A percentile compares a stretch with the other conserved stretches of the same genome.
These are phyloP conservation scores for Rhizoclosmatium globosum DNA, from an alignment of 192 early-diverging fungal species.

Conservation along the genomic window DNA sequence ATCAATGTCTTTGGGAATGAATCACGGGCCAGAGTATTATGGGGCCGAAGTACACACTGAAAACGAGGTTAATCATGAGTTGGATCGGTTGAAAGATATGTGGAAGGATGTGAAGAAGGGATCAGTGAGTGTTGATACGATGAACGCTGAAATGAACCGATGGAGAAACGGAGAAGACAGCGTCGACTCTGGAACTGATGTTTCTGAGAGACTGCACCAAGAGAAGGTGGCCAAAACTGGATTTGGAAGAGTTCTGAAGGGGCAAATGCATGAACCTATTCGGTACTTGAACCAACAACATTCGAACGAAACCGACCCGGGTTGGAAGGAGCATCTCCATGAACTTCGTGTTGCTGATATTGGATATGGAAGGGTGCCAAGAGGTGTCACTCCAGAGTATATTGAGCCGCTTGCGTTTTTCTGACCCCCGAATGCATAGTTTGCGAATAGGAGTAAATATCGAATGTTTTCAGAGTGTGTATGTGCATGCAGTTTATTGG, in stretches of 20 bases:
- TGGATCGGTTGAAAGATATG: not conserved
- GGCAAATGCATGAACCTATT: not conserved
- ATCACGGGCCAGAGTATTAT: not conserved
- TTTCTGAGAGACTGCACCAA: not conserved
- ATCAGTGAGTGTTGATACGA: not conserved
- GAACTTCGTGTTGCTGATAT: slow-evolving; percentile 28
- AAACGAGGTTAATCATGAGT: not conserved
- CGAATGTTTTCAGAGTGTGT: too few species aligned
- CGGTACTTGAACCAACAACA: not conserved
- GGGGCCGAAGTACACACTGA: not conserved
- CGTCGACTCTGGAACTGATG: not conserved
- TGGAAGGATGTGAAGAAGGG: not conserved
- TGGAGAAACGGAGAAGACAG: not conserved
- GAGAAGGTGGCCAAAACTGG: slow-evolving; percentile 12
- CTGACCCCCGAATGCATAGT: too few species aligned
- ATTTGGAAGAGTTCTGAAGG: slow-evolving; percentile 4
- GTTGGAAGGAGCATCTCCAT: slow-evolving; percentile 11
- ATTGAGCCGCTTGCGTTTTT: not conserved
- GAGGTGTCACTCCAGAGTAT: not conserved
- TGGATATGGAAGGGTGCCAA: slow-evolving; percentile 13
- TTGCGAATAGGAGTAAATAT: too few species aligned
- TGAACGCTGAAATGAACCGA: slow-evolving; percentile 6
- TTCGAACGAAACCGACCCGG: not conserved
- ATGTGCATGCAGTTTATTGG: too few species aligned
- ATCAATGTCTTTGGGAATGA: not conserved